Percentiles rank a stretch among this genome's conserved stretches.
Conservation (phyloP, 148 eudicot species). For the Chenopodium suecicum region DNA sequence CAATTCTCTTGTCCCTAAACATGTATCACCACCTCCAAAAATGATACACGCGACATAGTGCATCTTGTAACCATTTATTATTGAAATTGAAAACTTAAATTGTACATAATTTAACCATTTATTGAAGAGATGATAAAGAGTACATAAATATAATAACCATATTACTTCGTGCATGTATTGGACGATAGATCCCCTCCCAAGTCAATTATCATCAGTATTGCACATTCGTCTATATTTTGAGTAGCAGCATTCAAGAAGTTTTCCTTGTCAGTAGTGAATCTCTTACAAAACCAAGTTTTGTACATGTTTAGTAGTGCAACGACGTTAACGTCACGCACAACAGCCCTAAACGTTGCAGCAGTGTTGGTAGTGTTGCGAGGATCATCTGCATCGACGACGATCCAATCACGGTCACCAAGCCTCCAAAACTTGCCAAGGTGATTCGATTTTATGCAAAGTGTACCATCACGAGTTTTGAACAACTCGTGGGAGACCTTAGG, state of each 20-base stretch:
- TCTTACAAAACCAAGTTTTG: neutral
- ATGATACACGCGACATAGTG: too few relatives aligned
- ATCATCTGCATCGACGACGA: conserved; percentile 8
- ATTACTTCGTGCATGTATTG: too few relatives aligned
- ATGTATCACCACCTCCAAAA: too few relatives aligned
- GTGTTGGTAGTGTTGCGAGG: conserved; percentile 2
- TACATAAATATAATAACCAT: too few relatives aligned
- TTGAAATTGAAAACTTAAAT: too few relatives aligned
- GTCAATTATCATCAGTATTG: neutral
- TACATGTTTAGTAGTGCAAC: neutral
- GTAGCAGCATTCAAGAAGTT: neutral
- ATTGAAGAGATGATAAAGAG: too few relatives aligned
- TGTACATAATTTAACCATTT: too few relatives aligned
- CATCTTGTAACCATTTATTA: too few relatives aligned
- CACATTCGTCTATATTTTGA: neutral
- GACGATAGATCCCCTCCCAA: neutral
- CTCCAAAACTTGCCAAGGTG: conserved; percentile 3
- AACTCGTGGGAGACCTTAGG: neutral
- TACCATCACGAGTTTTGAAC: neutral
- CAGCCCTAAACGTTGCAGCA: conserved; percentile 3
- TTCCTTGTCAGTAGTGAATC: neutral
- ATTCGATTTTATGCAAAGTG: neutral
- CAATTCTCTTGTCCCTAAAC: too few relatives aligned
- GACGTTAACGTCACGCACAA: neutral
- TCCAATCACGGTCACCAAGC: neutral